A percentile compares a stretch with the other conserved stretches of the same genome.
Conservation (phyloP, 23 red algal species). For the Gracilariopsis chorda region DNA sequence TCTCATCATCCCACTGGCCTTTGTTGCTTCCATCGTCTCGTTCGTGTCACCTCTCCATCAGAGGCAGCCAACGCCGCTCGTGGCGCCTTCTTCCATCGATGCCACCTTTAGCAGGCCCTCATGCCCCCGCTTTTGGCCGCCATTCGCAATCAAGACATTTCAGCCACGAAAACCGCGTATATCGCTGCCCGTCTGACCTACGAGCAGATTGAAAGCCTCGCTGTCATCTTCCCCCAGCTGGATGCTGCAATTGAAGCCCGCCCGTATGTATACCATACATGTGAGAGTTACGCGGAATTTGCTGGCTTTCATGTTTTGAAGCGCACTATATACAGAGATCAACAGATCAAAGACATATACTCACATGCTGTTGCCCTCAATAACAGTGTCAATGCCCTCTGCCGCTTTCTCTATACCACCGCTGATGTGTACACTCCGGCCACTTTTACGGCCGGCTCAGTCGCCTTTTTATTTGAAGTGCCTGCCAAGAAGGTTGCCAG, state of each 20-base stretch:
- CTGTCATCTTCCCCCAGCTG: background rate
- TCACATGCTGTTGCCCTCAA: background rate
- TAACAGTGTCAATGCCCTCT: background rate
- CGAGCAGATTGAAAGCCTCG: background rate
- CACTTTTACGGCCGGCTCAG: background rate
- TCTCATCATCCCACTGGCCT: too few relatives aligned
- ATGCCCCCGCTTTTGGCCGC: background rate
- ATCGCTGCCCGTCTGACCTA: background rate
- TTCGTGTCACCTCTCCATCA: background rate
- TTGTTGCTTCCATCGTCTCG: too few relatives aligned
- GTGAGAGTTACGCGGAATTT: slow-evolving; percentile 2
- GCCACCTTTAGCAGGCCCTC: background rate
- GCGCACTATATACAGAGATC: slow-evolving; percentile 36
- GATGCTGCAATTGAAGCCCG: slow-evolving; percentile 39
- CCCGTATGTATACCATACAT: slow-evolving; percentile 23
- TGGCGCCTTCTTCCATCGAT: background rate
- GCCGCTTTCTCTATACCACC: background rate
- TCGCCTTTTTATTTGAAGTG: slow-evolving; percentile 33
- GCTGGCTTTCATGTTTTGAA: slow-evolving; percentile 47
- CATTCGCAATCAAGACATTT: slow-evolving; percentile 13
- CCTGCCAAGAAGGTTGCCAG: slow-evolving; percentile 25
- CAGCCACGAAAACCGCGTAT: too few relatives aligned
- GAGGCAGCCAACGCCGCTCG: background rate
- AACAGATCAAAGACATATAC: background rate
- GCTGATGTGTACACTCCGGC: background rate